Conservation (phyloP, 345 rosid species). For the Populus alba region DNA sequence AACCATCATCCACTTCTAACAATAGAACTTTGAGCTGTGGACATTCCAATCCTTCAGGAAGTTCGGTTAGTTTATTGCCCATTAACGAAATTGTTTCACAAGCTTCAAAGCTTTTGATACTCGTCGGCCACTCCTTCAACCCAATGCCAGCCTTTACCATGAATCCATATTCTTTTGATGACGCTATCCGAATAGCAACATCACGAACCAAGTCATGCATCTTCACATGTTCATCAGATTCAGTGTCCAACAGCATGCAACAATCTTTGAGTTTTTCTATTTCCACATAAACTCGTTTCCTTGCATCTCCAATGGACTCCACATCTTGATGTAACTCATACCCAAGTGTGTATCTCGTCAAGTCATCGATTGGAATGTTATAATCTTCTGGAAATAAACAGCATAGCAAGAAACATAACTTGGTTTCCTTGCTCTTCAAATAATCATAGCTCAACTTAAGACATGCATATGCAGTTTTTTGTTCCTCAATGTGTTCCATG, state of each 20-base stretch:
- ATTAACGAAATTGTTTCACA: constrained; percentile 7
- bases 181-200: background rate
- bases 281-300: too few relatives aligned
- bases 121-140: background rate
- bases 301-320: background rate
- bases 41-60: background rate
- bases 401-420: too few relatives aligned
- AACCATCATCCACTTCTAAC: background rate
- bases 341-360: background rate
- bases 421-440: too few relatives aligned
- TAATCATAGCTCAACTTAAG: too few relatives aligned
- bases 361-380: background rate
- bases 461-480: too few relatives aligned
- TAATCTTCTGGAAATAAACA: constrained; percentile 1
- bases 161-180: background rate
- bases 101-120: background rate
- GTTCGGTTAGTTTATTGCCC: background rate
- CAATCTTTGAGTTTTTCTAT: too few relatives aligned
- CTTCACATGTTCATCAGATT: too few relatives aligned
- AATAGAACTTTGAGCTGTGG: constrained; percentile 5
- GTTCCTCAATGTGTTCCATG: too few relatives aligned
- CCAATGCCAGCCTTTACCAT: background rate
- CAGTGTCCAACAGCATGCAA: too few relatives aligned
- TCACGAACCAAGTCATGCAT: constrained; percentile 9
- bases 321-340: background rate